A percentile compares a stretch with the other conserved stretches of the same genome.
phyloP scores from a whole-genome alignment of 2,329 filamentous ascomycete genomes.

The Aureobasidium sp. region DNA sequence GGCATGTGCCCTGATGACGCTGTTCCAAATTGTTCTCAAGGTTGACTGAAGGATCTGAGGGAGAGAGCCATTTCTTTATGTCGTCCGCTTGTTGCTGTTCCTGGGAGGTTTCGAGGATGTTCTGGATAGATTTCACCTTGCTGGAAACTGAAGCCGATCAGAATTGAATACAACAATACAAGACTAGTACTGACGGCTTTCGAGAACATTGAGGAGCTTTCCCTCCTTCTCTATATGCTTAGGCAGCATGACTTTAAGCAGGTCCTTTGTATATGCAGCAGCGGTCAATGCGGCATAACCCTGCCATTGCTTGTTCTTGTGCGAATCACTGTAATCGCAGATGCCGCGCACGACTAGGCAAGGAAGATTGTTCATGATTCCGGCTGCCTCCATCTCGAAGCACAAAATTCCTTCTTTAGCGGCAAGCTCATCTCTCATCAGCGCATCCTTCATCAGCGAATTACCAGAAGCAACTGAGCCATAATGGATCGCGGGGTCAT shows the following conservation, averaged over 20 bases:
- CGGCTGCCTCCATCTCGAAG: slow-evolving; percentile 16
- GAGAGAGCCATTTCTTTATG: background rate
- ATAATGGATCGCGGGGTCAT: slow-evolving; percentile 25
- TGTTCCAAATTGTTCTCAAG: background rate
- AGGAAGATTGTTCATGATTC: slow-evolving; percentile 10
- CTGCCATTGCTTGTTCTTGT: slow-evolving; percentile 21
- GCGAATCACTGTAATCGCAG: slow-evolving; percentile 20
- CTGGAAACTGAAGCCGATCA: background rate
- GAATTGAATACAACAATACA: background rate
- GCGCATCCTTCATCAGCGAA: slow-evolving; percentile 11
- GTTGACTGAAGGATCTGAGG: background rate
- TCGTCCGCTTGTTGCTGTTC: background rate
- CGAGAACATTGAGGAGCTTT: background rate
- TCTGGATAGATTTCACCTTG: background rate
- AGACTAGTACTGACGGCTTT: background rate
- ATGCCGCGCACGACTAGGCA: slow-evolving; percentile 22
- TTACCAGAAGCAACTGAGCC: slow-evolving; percentile 34
- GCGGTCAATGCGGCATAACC: slow-evolving; percentile 17
- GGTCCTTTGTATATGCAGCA: slow-evolving; percentile 18
- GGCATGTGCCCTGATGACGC: background rate
- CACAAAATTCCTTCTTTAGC: slow-evolving; percentile 13
- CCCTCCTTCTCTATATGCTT: background rate
- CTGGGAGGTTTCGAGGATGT: background rate
- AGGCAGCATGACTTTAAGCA: background rate
- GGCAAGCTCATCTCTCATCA: too few species aligned